Conservation (phyloP, 2,329 filamentous ascomycete species). For the Amphichorda felina region DNA sequence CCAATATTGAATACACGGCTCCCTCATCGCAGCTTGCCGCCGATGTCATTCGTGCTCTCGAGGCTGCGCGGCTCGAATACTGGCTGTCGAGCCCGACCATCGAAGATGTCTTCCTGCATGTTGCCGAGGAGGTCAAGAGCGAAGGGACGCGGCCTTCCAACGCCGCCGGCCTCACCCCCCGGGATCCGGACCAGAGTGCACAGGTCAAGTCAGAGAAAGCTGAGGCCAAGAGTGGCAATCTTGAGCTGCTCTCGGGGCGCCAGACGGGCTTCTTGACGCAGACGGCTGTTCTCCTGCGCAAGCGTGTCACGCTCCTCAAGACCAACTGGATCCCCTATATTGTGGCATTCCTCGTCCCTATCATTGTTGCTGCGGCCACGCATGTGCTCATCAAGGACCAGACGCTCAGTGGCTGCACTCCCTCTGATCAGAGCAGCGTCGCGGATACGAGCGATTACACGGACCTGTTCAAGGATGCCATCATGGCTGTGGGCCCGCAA, state of each 20-base stretch:
- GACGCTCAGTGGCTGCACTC: conserved; percentile 31
- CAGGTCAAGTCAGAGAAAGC: too few relatives aligned
- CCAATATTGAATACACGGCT: conserved; percentile 60
- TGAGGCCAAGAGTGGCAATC: too few relatives aligned
- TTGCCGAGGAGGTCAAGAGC: conserved; percentile 34
- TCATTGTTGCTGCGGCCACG: conserved; percentile 62
- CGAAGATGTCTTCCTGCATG: conserved; percentile 61
- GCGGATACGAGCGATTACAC: conserved; percentile 7
- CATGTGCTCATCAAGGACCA: conserved; percentile 57
- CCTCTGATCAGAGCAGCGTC: conserved; percentile 6
- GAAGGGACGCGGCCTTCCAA: conserved; percentile 3
- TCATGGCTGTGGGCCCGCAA: conserved; percentile 9
- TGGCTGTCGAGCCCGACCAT: conserved; percentile 60
- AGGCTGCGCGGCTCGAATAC: conserved; percentile 50
- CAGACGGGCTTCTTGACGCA: conserved; percentile 47
- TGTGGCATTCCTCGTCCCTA: conserved; percentile 61
- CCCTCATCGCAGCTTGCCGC: conserved; percentile 56
- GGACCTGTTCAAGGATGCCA: conserved; percentile 8
- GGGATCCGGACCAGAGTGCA: too few relatives aligned
- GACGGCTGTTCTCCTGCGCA: conserved; percentile 49
- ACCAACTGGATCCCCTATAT: conserved; percentile 50
- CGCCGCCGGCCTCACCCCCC: background rate
- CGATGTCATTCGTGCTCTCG: conserved; percentile 53
- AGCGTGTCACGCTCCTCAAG: conserved; percentile 51
- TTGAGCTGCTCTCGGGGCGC: conserved; percentile 36